Evolutionary conservation across 208 protist genomes (phyloP).

Genomic region (Tritrichomonas musculus): DNA sequence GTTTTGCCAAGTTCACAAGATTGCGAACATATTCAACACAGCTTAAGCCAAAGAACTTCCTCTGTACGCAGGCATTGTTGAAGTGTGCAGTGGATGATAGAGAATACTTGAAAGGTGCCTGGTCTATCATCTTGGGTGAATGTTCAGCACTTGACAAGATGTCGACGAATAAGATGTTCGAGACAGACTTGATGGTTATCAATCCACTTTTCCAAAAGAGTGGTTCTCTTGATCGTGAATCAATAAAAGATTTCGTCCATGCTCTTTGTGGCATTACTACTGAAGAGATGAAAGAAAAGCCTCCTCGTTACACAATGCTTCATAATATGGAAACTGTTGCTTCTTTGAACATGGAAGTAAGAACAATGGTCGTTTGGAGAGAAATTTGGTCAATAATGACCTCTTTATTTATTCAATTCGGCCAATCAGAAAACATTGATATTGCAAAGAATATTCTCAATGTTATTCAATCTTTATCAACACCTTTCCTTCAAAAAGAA

Average conservation of each 20-base stretch:
- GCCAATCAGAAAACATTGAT: background rate
- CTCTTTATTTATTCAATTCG: background rate
- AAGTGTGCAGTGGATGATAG: background rate
- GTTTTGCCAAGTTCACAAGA: constrained; percentile 25
- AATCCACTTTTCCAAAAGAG: background rate
- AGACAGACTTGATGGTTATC: background rate
- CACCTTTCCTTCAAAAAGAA: background rate
- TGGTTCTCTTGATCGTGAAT: background rate
- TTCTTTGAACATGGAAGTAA: background rate
- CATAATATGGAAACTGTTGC: background rate
- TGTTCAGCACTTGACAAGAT: background rate
- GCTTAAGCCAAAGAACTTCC: background rate
- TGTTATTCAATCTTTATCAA: background rate
- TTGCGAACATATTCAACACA: background rate
- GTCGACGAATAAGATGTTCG: background rate
- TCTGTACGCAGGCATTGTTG: background rate
- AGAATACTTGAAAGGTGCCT: background rate
- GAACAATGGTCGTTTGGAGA: background rate
- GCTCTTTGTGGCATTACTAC: background rate
- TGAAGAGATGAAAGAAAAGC: background rate
- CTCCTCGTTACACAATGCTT: background rate
- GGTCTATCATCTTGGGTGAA: background rate
- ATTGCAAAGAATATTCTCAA: background rate
- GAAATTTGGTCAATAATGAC: background rate
- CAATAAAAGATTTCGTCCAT: background rate